Evolutionary conservation across 2,329 filamentous ascomycete species (phyloP).

Genomic region (Orbilia javanica): DNA sequence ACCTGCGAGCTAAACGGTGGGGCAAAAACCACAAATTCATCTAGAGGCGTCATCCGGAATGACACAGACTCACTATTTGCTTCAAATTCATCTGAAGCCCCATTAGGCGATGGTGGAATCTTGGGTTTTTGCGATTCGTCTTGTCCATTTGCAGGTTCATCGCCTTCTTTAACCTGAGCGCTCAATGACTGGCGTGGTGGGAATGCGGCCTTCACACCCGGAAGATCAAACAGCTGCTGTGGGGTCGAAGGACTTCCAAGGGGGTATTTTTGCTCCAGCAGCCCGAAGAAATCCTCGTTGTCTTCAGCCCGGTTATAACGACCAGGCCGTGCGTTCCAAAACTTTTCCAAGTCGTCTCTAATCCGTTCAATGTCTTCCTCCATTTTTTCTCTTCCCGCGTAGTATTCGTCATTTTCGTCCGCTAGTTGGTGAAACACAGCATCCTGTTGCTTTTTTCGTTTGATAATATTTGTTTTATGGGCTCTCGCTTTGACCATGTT

Average conservation of each 20-base stretch:
- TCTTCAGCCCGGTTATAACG: slow-evolving; percentile 8
- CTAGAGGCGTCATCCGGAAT: slow-evolving; percentile 27
- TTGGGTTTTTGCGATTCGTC: not conserved
- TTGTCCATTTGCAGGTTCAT: not conserved
- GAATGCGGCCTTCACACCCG: slow-evolving; percentile 5
- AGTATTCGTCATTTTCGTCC: not conserved
- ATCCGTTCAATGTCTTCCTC: slow-evolving; percentile 8
- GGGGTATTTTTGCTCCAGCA: slow-evolving; percentile 26
- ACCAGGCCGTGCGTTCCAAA: slow-evolving; percentile 2
- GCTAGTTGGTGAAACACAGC: not conserved
- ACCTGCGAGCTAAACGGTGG: slow-evolving; percentile 27
- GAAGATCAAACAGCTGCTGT: slow-evolving; percentile 14
- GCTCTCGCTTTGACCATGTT: slow-evolving; percentile 3
- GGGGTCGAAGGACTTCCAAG: not conserved
- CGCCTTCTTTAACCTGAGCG: not conserved
- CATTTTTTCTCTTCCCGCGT: not conserved
- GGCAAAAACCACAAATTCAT: slow-evolving; percentile 51
- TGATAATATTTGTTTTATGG: not conserved
- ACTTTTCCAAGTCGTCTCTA: slow-evolving; percentile 3
- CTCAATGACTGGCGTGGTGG: not conserved
- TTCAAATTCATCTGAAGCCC: not conserved
- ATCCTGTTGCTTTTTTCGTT: not conserved
- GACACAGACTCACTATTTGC: slow-evolving; percentile 1
- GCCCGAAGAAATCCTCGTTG: slow-evolving; percentile 24
- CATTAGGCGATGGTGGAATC: not conserved